Conservation (phyloP, 139 green algal species). For the Closterium sp. region DNA sequence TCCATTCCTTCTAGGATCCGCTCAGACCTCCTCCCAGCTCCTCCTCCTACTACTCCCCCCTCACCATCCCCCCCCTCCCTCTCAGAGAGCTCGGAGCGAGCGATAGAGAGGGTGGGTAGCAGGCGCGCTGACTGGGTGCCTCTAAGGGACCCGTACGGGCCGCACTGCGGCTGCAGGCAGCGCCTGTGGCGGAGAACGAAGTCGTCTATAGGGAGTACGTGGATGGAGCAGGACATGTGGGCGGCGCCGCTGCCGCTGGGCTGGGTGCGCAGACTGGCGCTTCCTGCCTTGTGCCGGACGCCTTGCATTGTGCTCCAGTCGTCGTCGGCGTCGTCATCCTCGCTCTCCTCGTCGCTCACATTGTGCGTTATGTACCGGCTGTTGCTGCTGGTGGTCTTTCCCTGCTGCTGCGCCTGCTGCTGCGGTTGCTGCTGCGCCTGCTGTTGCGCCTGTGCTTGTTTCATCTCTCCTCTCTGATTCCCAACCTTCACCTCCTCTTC, state of each 20-base stretch:
- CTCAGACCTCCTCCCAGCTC: neutral
- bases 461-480: neutral
- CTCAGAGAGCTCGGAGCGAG: neutral
- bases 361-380: neutral
- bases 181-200: neutral
- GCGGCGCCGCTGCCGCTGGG: neutral
- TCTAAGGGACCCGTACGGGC: neutral
- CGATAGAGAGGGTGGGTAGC: neutral
- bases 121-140: neutral
- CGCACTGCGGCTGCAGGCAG: neutral
- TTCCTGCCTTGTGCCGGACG: neutral
- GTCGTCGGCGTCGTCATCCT: neutral
- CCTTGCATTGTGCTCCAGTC: neutral
- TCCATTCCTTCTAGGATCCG: neutral
- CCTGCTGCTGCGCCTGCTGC: neutral
- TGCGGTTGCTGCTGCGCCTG: neutral
- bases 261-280: neutral
- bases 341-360: neutral
- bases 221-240: neutral
- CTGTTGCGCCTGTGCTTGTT: neutral
- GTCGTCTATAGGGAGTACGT: neutral
- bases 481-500: neutral
- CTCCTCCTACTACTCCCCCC: neutral
- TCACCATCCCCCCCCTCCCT: neutral
- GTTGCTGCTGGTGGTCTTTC: neutral